Base-by-base conservation (phyloP, 495 filamentous ascomycete species). In the Monascus purpureus region DNA sequence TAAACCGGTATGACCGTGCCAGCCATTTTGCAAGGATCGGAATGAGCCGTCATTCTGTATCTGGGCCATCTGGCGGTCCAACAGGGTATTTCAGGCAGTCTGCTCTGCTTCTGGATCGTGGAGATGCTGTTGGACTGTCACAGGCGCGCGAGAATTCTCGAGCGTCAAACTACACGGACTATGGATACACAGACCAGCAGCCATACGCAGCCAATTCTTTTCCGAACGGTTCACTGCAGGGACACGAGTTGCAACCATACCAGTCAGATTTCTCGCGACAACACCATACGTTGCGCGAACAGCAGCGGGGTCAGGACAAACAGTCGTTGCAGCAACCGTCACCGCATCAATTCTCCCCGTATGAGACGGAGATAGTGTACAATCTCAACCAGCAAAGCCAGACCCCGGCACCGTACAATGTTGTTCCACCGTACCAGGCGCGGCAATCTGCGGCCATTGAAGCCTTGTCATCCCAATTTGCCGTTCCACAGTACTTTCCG, bases 401-500 rank as follows among this genome's bases (percentile, higher is more conserved):
- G 43, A 61, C 73, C 52, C 73, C 65, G 47, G 64, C 68, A 37
- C 70, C 77, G 39, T 93, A 93, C 61, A 80, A 85, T 54, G 63
- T 76, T 41, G 72, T 75, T 55, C 71, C 81, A 60, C 80, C 79
- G 55, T 93, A 85, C 59, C 63, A 45, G 39, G 64, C 75, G 48
- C 80, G 83, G 63, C 82, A 80, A 43, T 71, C 76, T 63, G 76
- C 83, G 73, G 73, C 73, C 26, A 68, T 93, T 46, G 82, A 90
- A 43, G 75, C 83, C 49, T 67, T 90, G 50, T 64, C 77, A 36
- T 70, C 72, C 39, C 74, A 75, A 42, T 79, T 80, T 57, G 62
- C 63, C 25, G 63, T 76, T 47, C 59, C 75, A 67, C 81, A 78
- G 53, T 95, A 92, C 61, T 94, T 88, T 46, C 43, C 58, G 50